Percentiles rank a stretch among this genome's conserved stretches.
These are phyloP conservation scores for Schizophyllum commune DNA, from an alignment of 1,284 basidiomycete genomes.

Conservation along the genomic window DNA sequence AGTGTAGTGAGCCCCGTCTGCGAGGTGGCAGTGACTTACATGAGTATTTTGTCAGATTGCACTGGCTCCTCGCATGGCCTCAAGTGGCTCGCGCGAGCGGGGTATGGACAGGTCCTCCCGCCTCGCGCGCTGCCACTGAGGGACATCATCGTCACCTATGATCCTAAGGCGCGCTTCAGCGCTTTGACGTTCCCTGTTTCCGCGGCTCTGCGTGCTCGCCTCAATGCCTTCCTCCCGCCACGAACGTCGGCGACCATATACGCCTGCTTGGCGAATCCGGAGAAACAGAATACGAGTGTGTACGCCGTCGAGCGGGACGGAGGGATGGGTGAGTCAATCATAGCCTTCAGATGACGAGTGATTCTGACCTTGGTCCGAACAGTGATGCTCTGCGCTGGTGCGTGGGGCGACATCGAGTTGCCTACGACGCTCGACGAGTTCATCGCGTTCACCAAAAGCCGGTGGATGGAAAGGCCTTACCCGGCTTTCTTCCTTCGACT, in stretches of 20 bases:
- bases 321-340: neutral
- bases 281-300: too few relatives aligned
- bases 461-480: slow-evolving; percentile 7
- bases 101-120: slow-evolving; percentile 6
- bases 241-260: neutral
- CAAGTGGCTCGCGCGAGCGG: slow-evolving; percentile 14
- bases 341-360: neutral
- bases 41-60: slow-evolving; percentile 12
- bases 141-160: slow-evolving; percentile 9
- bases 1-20: neutral
- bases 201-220: too few relatives aligned
- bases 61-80: slow-evolving; percentile 17
- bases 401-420: slow-evolving; percentile 12
- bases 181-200: slow-evolving; percentile 5
- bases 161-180: slow-evolving; percentile 12
- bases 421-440: slow-evolving; percentile 13
- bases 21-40: neutral
- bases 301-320: neutral
- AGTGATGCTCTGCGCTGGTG: slow-evolving; percentile 13
- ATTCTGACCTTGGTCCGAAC: slow-evolving; percentile 5
- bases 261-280: slow-evolving; percentile 2
- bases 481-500: slow-evolving; percentile 14
- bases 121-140: slow-evolving; percentile 10
- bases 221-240: too few relatives aligned
- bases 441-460: slow-evolving; percentile 1